These are phyloP conservation scores for Chrysanthemum makinoi DNA, from an alignment of 129 eudicot genomes.

Conservation along the genomic window DNA sequence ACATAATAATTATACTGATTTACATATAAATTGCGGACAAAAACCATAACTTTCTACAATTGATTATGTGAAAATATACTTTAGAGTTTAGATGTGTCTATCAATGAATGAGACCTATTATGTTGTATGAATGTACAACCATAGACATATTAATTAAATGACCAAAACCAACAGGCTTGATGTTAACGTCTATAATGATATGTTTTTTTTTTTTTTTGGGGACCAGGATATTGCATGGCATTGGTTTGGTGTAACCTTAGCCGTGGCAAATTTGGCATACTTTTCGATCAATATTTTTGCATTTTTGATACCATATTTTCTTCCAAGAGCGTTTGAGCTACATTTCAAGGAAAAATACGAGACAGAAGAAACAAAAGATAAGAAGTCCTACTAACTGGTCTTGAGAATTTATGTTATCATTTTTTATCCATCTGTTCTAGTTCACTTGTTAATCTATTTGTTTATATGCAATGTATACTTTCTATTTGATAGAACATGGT, in stretches of 20 bases:
- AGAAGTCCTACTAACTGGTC: slow-evolving; percentile 34
- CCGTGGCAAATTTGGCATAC: slow-evolving; percentile 57
- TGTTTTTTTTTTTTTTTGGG: background rate
- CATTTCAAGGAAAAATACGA: slow-evolving; percentile 67
- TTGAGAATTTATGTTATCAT: background rate
- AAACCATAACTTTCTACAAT: too few species aligned
- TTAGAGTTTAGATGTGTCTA: too few species aligned
- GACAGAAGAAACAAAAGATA: slow-evolving; percentile 29
- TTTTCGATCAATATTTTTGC: slow-evolving; percentile 63
- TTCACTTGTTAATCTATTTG: background rate
- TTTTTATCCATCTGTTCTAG: background rate
- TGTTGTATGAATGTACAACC: background rate
- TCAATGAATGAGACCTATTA: too few species aligned
- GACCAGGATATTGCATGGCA: slow-evolving; percentile 71
- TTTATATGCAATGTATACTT: background rate
- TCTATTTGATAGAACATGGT: too few species aligned
- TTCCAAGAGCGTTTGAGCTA: slow-evolving; percentile 80
- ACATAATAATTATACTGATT: too few species aligned
- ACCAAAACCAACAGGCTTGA: background rate
- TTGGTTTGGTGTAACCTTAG: slow-evolving; percentile 77
- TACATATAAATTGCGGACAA: too few species aligned
- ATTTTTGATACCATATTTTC: slow-evolving; percentile 77
- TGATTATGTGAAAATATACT: too few species aligned
- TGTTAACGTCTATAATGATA: background rate
- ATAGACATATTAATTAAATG: background rate